Evolutionary conservation across 352 stramenopile species (phyloP).

Genomic region (Ophiocytium majus): DNA sequence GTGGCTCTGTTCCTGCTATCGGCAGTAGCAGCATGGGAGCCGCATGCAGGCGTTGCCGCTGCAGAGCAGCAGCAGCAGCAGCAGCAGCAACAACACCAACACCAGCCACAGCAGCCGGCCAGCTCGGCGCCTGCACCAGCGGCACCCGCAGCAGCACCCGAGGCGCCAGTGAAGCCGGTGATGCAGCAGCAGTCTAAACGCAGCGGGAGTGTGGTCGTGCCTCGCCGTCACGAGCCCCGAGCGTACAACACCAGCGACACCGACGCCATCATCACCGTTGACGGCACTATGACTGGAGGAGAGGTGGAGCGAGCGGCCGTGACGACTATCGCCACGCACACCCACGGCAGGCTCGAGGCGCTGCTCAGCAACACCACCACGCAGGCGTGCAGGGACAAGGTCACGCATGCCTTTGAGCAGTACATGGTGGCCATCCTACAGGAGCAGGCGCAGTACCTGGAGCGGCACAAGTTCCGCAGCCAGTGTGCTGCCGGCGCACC

Average conservation of each 20-base stretch:
- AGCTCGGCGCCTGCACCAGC: too few relatives aligned
- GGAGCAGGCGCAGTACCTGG: constrained; percentile 33
- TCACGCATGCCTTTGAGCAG: neutral
- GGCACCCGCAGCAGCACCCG: too few relatives aligned
- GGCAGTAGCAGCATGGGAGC: too few relatives aligned
- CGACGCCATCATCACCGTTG: constrained; percentile 2
- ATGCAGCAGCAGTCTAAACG: too few relatives aligned
- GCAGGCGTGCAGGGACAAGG: neutral
- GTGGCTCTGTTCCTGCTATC: too few relatives aligned
- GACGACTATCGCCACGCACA: constrained; percentile 23
- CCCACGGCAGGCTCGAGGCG: constrained; percentile 35
- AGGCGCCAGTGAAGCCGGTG: too few relatives aligned
- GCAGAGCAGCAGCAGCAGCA: too few relatives aligned
- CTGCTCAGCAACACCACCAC: neutral
- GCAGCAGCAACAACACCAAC: too few relatives aligned
- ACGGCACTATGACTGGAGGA: constrained; percentile 40
- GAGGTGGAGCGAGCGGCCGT: constrained; percentile 28
- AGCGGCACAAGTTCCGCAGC: constrained; percentile 27
- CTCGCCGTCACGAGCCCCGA: neutral
- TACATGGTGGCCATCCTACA: constrained; percentile 9
- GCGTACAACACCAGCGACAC: neutral
- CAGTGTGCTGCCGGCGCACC: constrained; percentile 30
- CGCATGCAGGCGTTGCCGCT: too few relatives aligned
- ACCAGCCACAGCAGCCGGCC: too few relatives aligned
- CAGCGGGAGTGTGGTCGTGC: neutral